Evolutionary conservation across 179 eudicot species (phyloP).

Genomic region (Drosera spatulata): DNA sequence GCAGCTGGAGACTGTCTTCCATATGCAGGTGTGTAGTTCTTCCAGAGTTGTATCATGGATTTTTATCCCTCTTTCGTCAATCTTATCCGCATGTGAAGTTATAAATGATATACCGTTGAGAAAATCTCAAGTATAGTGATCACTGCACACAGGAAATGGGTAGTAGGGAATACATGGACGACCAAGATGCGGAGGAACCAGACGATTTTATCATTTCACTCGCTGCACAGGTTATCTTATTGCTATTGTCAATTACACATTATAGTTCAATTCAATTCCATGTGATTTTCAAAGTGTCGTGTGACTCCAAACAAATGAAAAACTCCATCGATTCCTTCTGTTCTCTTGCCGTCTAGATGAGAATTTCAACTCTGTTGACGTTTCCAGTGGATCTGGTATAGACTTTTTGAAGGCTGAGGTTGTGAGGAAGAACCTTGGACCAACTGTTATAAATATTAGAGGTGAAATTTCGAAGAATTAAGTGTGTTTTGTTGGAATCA

Average conservation of each 20-base stretch:
- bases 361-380: no score
- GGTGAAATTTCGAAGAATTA: no score
- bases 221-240: conserved; percentile 60
- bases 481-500: no score
- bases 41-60: neutral
- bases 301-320: neutral
- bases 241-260: neutral
- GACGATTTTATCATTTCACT: conserved; percentile 94
- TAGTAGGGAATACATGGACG: conserved; percentile 80
- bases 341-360: neutral
- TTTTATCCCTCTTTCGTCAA: neutral
- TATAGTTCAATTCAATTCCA: neutral
- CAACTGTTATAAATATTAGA: no score
- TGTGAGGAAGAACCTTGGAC: no score
- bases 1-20: conserved; percentile 91
- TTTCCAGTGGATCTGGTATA: no score
- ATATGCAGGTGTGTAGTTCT: conserved; percentile 71
- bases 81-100: neutral
- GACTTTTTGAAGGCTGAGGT: no score
- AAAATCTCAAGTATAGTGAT: conserved; percentile 8
- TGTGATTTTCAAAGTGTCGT: neutral
- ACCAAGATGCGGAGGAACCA: conserved; percentile 99
- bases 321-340: neutral
- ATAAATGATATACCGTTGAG: conserved; percentile 1
- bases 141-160: conserved; percentile 66